These are phyloP conservation scores for Hymenoscyphus fraxineus DNA, from an alignment of 2,329 filamentous ascomycete genomes.

Conservation along the genomic window DNA sequence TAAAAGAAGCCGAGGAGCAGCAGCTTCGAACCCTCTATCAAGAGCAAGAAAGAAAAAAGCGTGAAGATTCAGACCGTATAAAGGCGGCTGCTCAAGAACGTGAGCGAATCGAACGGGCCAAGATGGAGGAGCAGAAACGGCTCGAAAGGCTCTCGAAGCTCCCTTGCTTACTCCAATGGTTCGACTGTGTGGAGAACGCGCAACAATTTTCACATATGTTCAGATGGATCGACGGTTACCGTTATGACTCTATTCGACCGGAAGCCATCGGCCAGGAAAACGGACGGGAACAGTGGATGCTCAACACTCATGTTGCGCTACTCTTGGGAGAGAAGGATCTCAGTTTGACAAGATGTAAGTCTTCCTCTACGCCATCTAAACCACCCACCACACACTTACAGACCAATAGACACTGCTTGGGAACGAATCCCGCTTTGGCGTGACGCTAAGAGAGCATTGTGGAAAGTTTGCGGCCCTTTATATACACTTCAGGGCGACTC, in stretches of 20 bases:
- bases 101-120: conserved; percentile 44
- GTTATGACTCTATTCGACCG: conserved; percentile 59
- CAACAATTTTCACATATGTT: conserved; percentile 54
- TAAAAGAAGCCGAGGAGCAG: conserved; percentile 28
- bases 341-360: conserved; percentile 55
- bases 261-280: conserved; percentile 49
- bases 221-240: conserved; percentile 54
- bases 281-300: conserved; percentile 63
- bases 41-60: conserved; percentile 34
- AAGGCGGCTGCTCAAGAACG: conserved; percentile 37
- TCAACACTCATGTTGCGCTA: conserved; percentile 61
- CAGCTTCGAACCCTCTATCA: conserved; percentile 35
- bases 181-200: conserved; percentile 50
- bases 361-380: neutral
- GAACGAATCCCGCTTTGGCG: conserved; percentile 49
- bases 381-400: conserved; percentile 13
- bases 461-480: conserved; percentile 53
- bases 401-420: conserved; percentile 53
- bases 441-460: conserved; percentile 56
- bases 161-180: conserved; percentile 58
- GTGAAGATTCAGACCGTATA: conserved; percentile 39
- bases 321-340: conserved; percentile 63
- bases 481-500: conserved; percentile 51
- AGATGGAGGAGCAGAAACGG: conserved; percentile 52
- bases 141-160: conserved; percentile 52